phyloP scores from a whole-genome alignment of 2,329 filamentous ascomycete species.

The Colletotrichum incanum region DNA sequence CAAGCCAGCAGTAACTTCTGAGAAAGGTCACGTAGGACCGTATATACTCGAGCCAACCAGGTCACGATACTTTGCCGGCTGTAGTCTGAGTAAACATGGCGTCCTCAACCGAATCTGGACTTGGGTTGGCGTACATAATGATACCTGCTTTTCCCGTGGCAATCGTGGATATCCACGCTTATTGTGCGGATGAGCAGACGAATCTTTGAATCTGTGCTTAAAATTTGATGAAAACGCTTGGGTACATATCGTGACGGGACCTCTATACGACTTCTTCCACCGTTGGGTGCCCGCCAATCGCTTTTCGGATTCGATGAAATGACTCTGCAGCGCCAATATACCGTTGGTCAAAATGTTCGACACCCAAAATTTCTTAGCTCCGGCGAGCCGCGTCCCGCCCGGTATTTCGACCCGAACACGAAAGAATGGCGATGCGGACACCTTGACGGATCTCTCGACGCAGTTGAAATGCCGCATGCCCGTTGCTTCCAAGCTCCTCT shows the following conservation, averaged over 20 bases:
- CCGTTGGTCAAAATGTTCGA: slow-evolving; percentile 14
- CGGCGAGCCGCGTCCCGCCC: slow-evolving; percentile 22
- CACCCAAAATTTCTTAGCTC: background rate
- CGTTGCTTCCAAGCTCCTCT: slow-evolving; percentile 20
- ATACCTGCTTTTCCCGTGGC: background rate
- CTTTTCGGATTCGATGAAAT: slow-evolving; percentile 9
- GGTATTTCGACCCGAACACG: slow-evolving; percentile 18
- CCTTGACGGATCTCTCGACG: slow-evolving; percentile 24
- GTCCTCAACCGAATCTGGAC: background rate
- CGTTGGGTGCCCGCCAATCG: slow-evolving; percentile 4
- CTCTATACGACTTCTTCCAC: slow-evolving; percentile 18
- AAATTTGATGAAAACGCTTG: slow-evolving; percentile 35
- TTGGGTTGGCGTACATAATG: background rate
- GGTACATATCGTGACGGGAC: slow-evolving; percentile 33
- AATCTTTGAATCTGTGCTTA: slow-evolving; percentile 22
- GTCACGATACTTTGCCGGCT: background rate
- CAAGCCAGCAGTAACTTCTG: slow-evolving; percentile 4
- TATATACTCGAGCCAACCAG: slow-evolving; percentile 3
- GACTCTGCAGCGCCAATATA: slow-evolving; percentile 10
- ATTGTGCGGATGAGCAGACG: background rate
- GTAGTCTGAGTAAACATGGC: background rate
- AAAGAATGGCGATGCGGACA: slow-evolving; percentile 18
- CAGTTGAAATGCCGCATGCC: slow-evolving; percentile 16
- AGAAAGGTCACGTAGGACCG: background rate
- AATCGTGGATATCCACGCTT: background rate